These are phyloP conservation scores for Rhizopogon vulgaris DNA, from an alignment of 768 basidiomycete species.

Conservation along the genomic window DNA sequence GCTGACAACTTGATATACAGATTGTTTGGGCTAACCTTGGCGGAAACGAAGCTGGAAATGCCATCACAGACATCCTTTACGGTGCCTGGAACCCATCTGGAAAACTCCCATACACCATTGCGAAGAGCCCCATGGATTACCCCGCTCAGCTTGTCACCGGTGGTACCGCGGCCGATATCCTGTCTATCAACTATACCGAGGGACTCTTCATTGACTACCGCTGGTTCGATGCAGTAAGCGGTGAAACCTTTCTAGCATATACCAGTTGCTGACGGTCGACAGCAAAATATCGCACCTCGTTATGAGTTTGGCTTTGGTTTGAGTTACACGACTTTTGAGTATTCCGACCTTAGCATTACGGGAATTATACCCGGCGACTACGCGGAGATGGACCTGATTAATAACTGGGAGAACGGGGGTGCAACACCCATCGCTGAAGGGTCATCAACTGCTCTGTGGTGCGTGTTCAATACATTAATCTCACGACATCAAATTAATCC, in stretches of 20 bases:
- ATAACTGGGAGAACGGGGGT: constrained; percentile 54
- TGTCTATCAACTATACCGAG: constrained; percentile 61
- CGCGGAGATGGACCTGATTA: constrained; percentile 25
- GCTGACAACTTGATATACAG: constrained; percentile 19
- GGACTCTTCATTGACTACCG: constrained; percentile 65
- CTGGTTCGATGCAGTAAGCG: constrained; percentile 58
- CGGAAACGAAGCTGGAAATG: constrained; percentile 77
- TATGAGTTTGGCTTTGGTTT: constrained; percentile 90
- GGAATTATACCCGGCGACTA: constrained; percentile 31
- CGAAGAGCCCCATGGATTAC: constrained; percentile 49
- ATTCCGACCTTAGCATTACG: constrained; percentile 49
- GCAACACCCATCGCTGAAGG: constrained; percentile 51
- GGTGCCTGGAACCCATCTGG: constrained; percentile 74
- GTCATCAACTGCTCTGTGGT: constrained; percentile 59
- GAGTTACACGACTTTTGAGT: constrained; percentile 79
- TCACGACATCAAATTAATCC: constrained; percentile 4
- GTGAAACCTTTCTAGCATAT: constrained; percentile 8
- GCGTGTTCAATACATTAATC: neutral
- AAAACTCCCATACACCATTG: constrained; percentile 69
- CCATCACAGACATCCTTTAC: constrained; percentile 71
- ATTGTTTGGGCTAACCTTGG: constrained; percentile 47
- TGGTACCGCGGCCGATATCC: constrained; percentile 21
- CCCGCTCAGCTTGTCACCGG: constrained; percentile 32
- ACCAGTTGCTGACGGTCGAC: neutral
- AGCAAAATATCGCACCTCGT: constrained; percentile 70